These are phyloP conservation scores for Triangularia verruculosa DNA, from an alignment of 2,329 filamentous ascomycete genomes.

Conservation along the genomic window DNA sequence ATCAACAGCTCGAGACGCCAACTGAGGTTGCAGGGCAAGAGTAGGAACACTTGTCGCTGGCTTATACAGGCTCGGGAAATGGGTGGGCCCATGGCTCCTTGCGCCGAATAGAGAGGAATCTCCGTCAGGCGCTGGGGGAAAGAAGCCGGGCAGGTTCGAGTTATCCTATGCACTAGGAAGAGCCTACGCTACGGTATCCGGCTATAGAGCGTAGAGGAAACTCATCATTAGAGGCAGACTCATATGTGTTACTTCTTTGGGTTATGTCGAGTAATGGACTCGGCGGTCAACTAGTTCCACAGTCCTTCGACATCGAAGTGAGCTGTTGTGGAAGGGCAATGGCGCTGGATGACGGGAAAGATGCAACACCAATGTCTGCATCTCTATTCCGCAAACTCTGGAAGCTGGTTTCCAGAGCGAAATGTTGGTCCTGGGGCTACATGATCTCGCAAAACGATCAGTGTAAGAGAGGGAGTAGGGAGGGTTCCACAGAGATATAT, in stretches of 20 bases:
- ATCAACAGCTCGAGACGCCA: not conserved
- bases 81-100: not conserved
- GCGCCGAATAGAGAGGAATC: not conserved
- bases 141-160: not conserved
- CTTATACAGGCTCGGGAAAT: not conserved
- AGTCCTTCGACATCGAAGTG: not conserved
- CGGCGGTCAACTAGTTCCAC: not conserved
- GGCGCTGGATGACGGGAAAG: not conserved
- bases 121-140: not conserved
- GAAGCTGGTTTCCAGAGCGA: not conserved
- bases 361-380: not conserved
- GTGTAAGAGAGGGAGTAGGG: not conserved
- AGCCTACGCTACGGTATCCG: too few species aligned
- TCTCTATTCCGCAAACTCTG: not conserved
- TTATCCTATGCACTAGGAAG: not conserved
- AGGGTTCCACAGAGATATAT: not conserved
- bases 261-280: too few species aligned
- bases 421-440: not conserved
- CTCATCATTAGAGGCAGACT: too few species aligned
- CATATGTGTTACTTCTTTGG: too few species aligned
- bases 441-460: not conserved
- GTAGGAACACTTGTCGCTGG: conserved; percentile 4
- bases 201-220: too few species aligned
- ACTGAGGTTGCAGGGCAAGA: conserved; percentile 8
- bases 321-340: not conserved